Evolutionary conservation across 139 green algal genomes (phyloP), one percentile per base, ranked within the genome.

Genomic region (Chlorella sorokiniana): DNA sequence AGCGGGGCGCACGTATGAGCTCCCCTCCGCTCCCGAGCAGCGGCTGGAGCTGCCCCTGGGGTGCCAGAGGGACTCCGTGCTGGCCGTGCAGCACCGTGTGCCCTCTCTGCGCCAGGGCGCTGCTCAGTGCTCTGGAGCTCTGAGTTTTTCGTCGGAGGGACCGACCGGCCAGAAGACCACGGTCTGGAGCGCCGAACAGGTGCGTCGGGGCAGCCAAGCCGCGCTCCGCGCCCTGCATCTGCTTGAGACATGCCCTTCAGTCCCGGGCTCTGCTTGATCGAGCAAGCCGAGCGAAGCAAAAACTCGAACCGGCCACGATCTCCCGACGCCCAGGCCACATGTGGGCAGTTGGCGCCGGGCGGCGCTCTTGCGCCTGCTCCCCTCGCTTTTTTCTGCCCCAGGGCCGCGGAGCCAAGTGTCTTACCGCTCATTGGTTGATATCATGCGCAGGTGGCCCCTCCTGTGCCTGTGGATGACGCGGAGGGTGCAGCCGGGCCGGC

Each of bases 41-140:
- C 69, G 27, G 14, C 42, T 61, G 41, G 27, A 76, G 1, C 42
- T 76, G 27, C 29, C 69, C 3, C 23, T 76, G 42, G 42, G 69
- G 27, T 76, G 69, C 41, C 20, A 23, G 29, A 7, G 41, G 45
- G 41, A 27, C 25, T 25, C 38, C 10, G 25, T 40, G 25, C 31
- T 71, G 6, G 69, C 14, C 11, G 41, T 76, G 27, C 69, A 61
- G 69, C 69, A 76, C 69, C 41, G 69, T 2, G 69, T 76, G 69
- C 69, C 69, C 29, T 9, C 42, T 40, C 6, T 40, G 14, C 16
- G 56, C n/a, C n/a, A n/a, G n/a, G n/a, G n/a, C n/a, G 69, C 42
- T 23, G n/a, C 69, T n/a, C 42, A 48, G 22, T 76, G 69, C 42
- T 44, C n/a, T 29, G 42, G 8, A 6, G 42, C 69, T 23, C 69